Conservation (phyloP, 225 moss, liverwort and hornwort species). For the Pseudoscleropodium purum region DNA sequence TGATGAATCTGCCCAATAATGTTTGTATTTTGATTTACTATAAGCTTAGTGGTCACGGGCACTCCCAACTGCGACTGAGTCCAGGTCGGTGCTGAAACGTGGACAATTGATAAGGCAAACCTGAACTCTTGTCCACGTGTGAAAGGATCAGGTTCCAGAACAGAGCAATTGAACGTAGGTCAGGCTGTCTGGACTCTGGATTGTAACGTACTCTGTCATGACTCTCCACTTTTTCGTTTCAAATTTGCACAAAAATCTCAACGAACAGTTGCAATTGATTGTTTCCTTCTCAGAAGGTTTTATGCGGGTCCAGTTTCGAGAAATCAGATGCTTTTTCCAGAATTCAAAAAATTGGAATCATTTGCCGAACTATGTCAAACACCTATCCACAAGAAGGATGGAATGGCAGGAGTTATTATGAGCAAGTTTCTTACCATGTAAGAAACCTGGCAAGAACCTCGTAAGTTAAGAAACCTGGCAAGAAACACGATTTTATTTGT, state of each 20-base stretch:
- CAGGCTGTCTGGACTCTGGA: not conserved
- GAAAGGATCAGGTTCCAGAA: not conserved
- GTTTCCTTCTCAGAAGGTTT: too few species aligned
- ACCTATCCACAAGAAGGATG: not conserved
- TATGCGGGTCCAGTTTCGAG: not conserved
- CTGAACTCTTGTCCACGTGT: not conserved
- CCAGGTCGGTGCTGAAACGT: slow-evolving; percentile 16
- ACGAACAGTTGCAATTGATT: not conserved
- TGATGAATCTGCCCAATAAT: not conserved
- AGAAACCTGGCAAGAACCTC: not conserved
- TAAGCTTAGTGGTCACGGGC: not conserved
- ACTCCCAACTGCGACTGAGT: not conserved
- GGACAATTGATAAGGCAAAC: slow-evolving; percentile 2
- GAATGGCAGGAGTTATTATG: not conserved
- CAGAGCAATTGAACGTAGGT: not conserved
- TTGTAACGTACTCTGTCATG: not conserved
- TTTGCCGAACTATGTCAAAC: not conserved
- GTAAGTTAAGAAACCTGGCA: not conserved
- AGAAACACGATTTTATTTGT: not conserved
- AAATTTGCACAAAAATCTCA: not conserved
- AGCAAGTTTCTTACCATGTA: not conserved
- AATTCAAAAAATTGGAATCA: not conserved
- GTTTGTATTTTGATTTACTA: not conserved
- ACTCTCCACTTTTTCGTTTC: not conserved
- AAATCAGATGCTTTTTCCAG: not conserved